Conservation (phyloP, 225 moss, liverwort and hornwort species). For the Antitrichia curtipendula region DNA sequence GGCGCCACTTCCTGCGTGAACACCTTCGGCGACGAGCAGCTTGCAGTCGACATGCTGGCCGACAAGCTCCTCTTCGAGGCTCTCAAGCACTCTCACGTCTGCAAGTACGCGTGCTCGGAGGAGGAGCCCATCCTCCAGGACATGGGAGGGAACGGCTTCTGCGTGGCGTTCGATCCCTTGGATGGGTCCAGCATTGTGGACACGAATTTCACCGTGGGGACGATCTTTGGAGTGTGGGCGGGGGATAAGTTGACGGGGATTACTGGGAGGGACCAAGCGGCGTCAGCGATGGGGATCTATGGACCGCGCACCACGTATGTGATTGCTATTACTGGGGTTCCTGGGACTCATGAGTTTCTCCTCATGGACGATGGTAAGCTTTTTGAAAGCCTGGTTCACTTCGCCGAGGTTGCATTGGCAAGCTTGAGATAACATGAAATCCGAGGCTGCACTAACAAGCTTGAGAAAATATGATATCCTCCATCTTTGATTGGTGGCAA, state of each 20-base stretch:
- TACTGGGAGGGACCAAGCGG: slow-evolving; percentile 72
- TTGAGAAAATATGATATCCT: not conserved
- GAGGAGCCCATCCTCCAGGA: slow-evolving; percentile 74
- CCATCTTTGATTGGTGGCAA: not conserved
- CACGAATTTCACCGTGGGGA: slow-evolving; percentile 98
- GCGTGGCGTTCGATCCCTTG: slow-evolving; percentile 91
- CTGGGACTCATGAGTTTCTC: slow-evolving; percentile 95
- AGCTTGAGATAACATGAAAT: not conserved
- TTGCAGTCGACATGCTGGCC: slow-evolving; percentile 85
- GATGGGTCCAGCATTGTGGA: slow-evolving; percentile 99
- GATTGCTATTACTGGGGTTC: slow-evolving; percentile 52
- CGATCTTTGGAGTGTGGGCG: slow-evolving; percentile 97
- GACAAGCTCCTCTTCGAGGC: slow-evolving; percentile 95
- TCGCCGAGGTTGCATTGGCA: not conserved
- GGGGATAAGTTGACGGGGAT: slow-evolving; percentile 85
- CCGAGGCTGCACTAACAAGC: no score
- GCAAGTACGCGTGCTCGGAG: slow-evolving; percentile 97
- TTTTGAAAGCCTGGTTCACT: no score
- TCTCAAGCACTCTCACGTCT: slow-evolving; percentile 69
- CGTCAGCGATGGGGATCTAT: slow-evolving; percentile 84
- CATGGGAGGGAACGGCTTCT: slow-evolving; percentile 88
- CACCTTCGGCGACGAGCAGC: slow-evolving; percentile 94
- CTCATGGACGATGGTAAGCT: slow-evolving; percentile 71
- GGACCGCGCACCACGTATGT: slow-evolving; percentile 92
- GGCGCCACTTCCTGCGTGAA: slow-evolving; percentile 85